Evolutionary conservation across 306 rosid genomes (phyloP).

Genomic region (Neltuma alba): DNA sequence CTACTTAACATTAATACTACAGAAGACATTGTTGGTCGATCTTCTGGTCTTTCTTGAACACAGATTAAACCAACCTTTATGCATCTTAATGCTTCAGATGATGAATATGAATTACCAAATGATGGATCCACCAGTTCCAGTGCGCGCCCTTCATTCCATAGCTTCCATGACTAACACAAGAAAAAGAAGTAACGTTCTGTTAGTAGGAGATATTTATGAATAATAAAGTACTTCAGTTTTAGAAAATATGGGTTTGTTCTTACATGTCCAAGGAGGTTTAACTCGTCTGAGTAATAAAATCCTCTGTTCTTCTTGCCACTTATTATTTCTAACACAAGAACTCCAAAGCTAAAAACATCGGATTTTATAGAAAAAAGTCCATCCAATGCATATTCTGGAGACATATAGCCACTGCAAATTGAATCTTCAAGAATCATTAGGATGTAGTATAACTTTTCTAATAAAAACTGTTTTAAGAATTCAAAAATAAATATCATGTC

Average conservation of each 20-base stretch:
- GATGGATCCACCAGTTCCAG: slow-evolving; percentile 17
- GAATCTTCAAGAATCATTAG: neutral
- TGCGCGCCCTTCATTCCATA: slow-evolving; percentile 25
- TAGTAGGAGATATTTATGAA: neutral
- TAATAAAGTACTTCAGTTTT: neutral
- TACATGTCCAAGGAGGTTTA: slow-evolving; percentile 39
- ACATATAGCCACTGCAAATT: neutral
- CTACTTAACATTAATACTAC: slow-evolving; percentile 30
- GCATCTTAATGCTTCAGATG: slow-evolving; percentile 21
- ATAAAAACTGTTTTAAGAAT: no score
- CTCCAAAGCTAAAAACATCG: slow-evolving; percentile 12
- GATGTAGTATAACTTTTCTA: neutral
- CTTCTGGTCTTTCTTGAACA: slow-evolving; percentile 20
- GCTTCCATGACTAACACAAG: slow-evolving; percentile 36
- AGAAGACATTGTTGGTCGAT: slow-evolving; percentile 39
- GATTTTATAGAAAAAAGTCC: neutral
- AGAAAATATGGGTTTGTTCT: neutral
- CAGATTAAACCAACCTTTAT: slow-evolving; percentile 30
- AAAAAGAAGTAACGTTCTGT: neutral
- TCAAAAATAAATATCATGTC: no score
- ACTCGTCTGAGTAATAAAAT: neutral
- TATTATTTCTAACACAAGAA: neutral
- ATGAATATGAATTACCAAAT: neutral
- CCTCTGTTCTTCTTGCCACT: slow-evolving; percentile 18
- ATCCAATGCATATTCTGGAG: slow-evolving; percentile 15